Conservation (phyloP, 176 grass and related monocot species). For the Oryza meridionalis region DNA sequence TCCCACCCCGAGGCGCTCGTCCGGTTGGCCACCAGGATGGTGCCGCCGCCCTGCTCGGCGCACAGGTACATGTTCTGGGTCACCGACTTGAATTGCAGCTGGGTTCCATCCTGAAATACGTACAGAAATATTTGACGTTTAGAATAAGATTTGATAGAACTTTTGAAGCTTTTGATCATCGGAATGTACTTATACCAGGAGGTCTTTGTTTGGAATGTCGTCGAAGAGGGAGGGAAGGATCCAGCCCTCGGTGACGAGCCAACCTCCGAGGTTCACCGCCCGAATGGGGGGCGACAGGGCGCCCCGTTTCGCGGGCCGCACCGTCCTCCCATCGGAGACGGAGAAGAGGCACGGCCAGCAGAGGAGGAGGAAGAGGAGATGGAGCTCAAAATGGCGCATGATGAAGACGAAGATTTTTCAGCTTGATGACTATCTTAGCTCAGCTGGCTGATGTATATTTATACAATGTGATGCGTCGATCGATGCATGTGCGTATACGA, state of each 20-base stretch:
- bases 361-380: not conserved
- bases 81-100: conserved; percentile 71
- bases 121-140: too few species aligned
- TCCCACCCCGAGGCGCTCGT: conserved; percentile 57
- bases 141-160: too few species aligned
- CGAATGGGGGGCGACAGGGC: not conserved
- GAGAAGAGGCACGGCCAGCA: not conserved
- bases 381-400: not conserved
- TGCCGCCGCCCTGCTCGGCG: conserved; percentile 47
- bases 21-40: conserved; percentile 54
- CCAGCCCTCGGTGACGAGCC: conserved; percentile 57
- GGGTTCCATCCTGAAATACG: conserved; percentile 51
- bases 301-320: not conserved
- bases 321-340: not conserved
- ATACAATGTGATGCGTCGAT: too few species aligned
- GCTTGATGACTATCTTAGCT: too few species aligned
- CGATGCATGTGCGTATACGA: too few species aligned
- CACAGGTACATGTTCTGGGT: conserved; percentile 14
- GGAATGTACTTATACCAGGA: not conserved
- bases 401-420: too few species aligned
- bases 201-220: conserved; percentile 47
- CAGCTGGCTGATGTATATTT: too few species aligned
- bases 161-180: too few species aligned
- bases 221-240: conserved; percentile 49
- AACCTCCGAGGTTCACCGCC: conserved; percentile 53